Percentiles rank a stretch among this genome's conserved stretches.
These are phyloP conservation scores for Sextonia rubra DNA, from an alignment of 164 flowering plant species.

Conservation along the genomic window DNA sequence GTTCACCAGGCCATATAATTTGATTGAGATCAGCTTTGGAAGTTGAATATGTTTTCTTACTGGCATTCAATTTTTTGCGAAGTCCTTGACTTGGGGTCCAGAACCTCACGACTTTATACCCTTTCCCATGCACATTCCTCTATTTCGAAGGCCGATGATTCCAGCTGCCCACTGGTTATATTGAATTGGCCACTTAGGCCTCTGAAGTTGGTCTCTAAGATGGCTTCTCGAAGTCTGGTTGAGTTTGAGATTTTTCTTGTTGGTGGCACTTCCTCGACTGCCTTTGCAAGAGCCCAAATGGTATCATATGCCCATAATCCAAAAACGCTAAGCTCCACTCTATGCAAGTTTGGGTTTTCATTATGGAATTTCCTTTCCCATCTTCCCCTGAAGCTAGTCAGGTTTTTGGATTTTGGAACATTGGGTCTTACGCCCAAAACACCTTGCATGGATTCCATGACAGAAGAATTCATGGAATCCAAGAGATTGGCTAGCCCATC, in stretches of 20 bases:
- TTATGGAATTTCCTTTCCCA: conserved; percentile 13
- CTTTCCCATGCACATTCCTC: conserved; percentile 31
- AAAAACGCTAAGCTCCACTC: conserved; percentile 10
- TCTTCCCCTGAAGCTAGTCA: conserved; percentile 8
- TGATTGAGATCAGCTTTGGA: conserved; percentile 3
- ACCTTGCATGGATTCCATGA: conserved; percentile 25
- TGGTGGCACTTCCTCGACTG: conserved; percentile 25
- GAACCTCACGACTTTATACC: conserved; percentile 24
- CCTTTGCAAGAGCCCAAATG: conserved; percentile 32
- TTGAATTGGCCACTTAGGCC: conserved; percentile 40
- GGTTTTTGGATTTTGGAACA: conserved; percentile 11
- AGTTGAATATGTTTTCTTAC: background rate
- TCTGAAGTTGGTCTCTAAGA: conserved; percentile 14
- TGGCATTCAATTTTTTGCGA: background rate
- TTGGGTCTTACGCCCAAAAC: conserved; percentile 22
- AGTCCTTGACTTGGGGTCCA: conserved; percentile 35
- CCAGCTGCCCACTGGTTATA: conserved; percentile 27
- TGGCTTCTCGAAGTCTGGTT: conserved; percentile 18
- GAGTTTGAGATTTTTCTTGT: background rate
- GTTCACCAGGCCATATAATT: conserved; percentile 38
- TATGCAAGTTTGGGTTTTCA: conserved; percentile 3
- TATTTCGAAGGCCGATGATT: conserved; percentile 22
- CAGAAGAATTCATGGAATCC: conserved; percentile 13
- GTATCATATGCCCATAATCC: conserved; percentile 60
- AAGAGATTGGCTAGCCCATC: conserved; percentile 10